phyloP scores from a whole-genome alignment of 1,284 basidiomycete genomes.

The Rhodotorula sp. region DNA sequence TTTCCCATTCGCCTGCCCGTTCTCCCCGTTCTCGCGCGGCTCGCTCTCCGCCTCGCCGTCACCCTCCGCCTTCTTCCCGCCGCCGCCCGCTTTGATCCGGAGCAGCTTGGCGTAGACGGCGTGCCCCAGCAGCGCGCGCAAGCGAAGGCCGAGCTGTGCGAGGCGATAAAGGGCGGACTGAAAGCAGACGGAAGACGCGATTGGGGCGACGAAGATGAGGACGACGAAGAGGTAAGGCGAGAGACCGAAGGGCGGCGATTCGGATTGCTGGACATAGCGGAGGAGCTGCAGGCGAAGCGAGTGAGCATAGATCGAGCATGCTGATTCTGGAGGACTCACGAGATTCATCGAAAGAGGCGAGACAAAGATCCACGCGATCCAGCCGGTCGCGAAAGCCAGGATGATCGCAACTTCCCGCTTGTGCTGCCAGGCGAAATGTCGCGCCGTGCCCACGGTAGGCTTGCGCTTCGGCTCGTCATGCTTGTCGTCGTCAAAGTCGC shows the following conservation, averaged over 20 bases:
- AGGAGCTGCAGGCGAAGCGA: conserved; percentile 11
- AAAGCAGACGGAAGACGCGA: conserved; percentile 33
- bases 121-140: conserved; percentile 24
- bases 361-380: conserved; percentile 37
- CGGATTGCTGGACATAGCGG: conserved; percentile 34
- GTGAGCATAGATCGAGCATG: neutral
- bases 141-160: conserved; percentile 27
- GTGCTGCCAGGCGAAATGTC: conserved; percentile 28
- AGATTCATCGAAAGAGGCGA: conserved; percentile 39
- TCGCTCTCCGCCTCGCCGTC: conserved; percentile 3
- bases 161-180: conserved; percentile 35
- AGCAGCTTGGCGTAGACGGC: conserved; percentile 33
- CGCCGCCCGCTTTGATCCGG: conserved; percentile 36
- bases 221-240: conserved; percentile 34
- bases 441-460: conserved; percentile 1
- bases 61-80: conserved; percentile 8
- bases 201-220: conserved; percentile 34
- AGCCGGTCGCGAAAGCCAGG: conserved; percentile 26
- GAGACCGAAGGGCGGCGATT: conserved; percentile 18
- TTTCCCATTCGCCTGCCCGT: neutral
- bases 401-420: conserved; percentile 20
- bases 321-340: neutral
- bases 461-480: neutral
- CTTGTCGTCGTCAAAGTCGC: neutral
- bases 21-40: conserved; percentile 17